Conservation (phyloP, 306 rosid species). For the Pterocarpus macrocarpus region DNA sequence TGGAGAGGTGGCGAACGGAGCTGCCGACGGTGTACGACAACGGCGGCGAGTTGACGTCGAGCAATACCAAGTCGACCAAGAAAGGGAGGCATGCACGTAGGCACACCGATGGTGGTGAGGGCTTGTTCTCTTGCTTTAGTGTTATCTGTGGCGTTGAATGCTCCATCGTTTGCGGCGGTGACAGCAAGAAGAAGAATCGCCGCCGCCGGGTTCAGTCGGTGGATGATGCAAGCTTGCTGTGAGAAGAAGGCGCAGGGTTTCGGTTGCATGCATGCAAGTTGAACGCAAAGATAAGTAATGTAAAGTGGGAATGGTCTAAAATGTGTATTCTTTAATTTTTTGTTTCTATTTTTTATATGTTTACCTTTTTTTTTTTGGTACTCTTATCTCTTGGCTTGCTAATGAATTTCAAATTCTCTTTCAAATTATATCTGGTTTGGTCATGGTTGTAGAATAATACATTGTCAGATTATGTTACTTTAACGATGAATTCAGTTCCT, state of each 20-base stretch:
- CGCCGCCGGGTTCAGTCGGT: constrained; percentile 56
- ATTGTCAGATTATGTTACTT: constrained; percentile 1
- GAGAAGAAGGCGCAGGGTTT: constrained; percentile 22
- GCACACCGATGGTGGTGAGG: constrained; percentile 57
- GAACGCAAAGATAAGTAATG: background rate
- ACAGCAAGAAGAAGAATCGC: constrained; percentile 36
- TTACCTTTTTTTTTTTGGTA: background rate
- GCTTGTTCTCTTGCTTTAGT: constrained; percentile 92
- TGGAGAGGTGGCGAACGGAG: constrained; percentile 85
- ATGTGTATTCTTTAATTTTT: background rate
- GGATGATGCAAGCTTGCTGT: constrained; percentile 49
- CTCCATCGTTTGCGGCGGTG: constrained; percentile 82
- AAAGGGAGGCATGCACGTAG: constrained; percentile 54
- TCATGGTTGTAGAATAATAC: background rate
- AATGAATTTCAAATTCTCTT: background rate
- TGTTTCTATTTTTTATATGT: background rate
- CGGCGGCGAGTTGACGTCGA: constrained; percentile 54
- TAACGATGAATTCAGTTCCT: background rate
- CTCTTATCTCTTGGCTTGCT: too few relatives aligned
- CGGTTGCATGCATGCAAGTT: constrained; percentile 5
- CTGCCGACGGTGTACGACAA: constrained; percentile 79
- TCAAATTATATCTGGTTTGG: background rate
- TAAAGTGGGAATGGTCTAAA: background rate
- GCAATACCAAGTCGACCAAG: constrained; percentile 22
- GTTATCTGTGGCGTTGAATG: constrained; percentile 89